phyloP scores from a whole-genome alignment of 2,329 filamentous ascomycete genomes.

The Aspergillus flavus region DNA sequence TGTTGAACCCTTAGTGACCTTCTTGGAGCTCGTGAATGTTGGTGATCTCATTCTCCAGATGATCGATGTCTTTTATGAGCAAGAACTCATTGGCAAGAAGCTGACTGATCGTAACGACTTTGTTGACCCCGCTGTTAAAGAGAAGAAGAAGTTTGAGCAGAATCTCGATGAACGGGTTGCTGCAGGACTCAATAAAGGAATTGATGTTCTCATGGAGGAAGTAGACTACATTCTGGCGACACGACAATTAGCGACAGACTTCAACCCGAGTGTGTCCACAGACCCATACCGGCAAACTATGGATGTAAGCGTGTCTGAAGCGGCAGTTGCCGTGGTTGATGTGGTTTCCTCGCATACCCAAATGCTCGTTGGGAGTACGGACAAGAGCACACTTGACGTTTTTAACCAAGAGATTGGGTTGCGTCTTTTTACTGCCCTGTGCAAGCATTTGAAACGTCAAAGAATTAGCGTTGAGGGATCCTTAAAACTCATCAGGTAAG shows the following conservation, averaged over 20 bases:
- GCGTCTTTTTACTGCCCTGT: constrained; percentile 85
- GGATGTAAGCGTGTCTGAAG: constrained; percentile 69
- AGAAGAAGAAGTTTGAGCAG: constrained; percentile 98
- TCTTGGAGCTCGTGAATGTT: constrained; percentile 96
- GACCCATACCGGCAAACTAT: constrained; percentile 37
- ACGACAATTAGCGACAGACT: constrained; percentile 82
- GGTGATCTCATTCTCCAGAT: constrained; percentile 98
- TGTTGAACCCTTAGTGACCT: constrained; percentile 89
- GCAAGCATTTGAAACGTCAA: constrained; percentile 97
- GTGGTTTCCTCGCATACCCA: constrained; percentile 85
- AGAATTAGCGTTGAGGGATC: constrained; percentile 87
- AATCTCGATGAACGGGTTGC: constrained; percentile 98
- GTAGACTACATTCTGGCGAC: constrained; percentile 94
- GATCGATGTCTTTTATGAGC: constrained; percentile 98
- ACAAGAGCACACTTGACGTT: constrained; percentile 97
- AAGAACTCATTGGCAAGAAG: constrained; percentile 81
- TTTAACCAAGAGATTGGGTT: constrained; percentile 98
- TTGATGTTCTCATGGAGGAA: constrained; percentile 97
- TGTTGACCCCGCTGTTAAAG: constrained; percentile 83
- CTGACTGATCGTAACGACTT: constrained; percentile 94
- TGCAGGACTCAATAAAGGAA: constrained; percentile 93
- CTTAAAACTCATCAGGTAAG: constrained; percentile 78
- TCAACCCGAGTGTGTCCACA: constrained; percentile 67
- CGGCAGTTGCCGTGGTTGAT: constrained; percentile 78
- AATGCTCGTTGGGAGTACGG: constrained; percentile 92